phyloP scores from a whole-genome alignment of 2,329 filamentous ascomycete species.

The Thielaviopsis musarum region DNA sequence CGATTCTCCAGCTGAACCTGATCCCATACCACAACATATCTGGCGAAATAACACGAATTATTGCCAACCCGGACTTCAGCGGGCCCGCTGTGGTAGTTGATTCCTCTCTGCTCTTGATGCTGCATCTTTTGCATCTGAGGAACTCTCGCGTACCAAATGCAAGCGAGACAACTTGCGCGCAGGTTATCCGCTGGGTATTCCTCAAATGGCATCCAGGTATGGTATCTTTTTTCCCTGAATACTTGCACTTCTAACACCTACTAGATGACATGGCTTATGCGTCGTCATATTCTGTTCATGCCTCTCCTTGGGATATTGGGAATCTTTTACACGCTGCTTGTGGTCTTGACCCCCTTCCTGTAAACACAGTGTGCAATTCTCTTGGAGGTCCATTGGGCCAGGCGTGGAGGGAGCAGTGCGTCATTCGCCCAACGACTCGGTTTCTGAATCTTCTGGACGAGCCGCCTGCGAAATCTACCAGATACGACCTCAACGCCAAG shows the following conservation, averaged over 20 bases:
- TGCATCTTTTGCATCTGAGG: slow-evolving; percentile 46
- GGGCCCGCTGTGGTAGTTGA: slow-evolving; percentile 69
- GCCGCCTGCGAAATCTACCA: slow-evolving; percentile 8
- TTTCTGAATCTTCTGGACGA: slow-evolving; percentile 39
- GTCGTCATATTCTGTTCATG: slow-evolving; percentile 45
- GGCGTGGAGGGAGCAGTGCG: slow-evolving; percentile 27
- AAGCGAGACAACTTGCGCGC: slow-evolving; percentile 49
- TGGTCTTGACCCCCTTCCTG: slow-evolving; percentile 27
- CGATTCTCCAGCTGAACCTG: slow-evolving; percentile 49
- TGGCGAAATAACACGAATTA: slow-evolving; percentile 53
- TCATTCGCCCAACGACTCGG: slow-evolving; percentile 28
- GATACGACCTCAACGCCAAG: neutral
- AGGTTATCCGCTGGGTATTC: slow-evolving; percentile 68
- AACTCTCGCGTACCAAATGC: slow-evolving; percentile 52
- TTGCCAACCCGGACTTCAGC: slow-evolving; percentile 63
- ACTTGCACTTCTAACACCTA: slow-evolving; percentile 8
- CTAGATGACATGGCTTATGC: slow-evolving; percentile 50
- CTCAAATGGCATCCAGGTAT: slow-evolving; percentile 68
- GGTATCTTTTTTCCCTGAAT: slow-evolving; percentile 14
- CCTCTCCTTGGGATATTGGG: slow-evolving; percentile 47
- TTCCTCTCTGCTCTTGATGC: slow-evolving; percentile 58
- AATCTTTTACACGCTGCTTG: slow-evolving; percentile 55
- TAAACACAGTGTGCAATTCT: slow-evolving; percentile 19
- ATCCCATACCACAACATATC: slow-evolving; percentile 50
- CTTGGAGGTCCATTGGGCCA: slow-evolving; percentile 33